Evolutionary conservation across 306 rosid genomes (phyloP), one percentile per base, ranked within the genome.

Genomic region (Trifolium dubium): DNA sequence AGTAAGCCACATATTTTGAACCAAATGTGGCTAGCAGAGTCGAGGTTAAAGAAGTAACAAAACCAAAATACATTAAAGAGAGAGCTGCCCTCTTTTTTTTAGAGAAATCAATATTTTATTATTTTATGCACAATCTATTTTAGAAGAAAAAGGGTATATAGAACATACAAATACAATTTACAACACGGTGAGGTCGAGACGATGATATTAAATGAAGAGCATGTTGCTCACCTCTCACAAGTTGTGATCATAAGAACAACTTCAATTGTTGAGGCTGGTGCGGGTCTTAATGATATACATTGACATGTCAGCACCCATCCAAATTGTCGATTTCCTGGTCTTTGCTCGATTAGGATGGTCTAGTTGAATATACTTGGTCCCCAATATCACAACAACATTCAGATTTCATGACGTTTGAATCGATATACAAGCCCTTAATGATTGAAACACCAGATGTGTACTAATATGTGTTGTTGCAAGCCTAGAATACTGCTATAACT

Each of bases 401-500:
- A 65, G 13, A 44, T 51, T 71, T 71, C 73, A 76, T 61, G 65
- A 44, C 0, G 69, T 44, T 67, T 67, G 82, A 80, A 61, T 47
- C 28, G 29, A 80, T 37, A 64, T 44, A 76, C 58, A 67, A 10
- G 65, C 76, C 81, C 75, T 30, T 34, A 43, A 29, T 67, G 67
- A 66, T 49, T 46, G 74, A 72, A 69, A 58, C 43, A 63, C 47
- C 62, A 34, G 53, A 72, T 41, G 74, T 64, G 49, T 19, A 18
- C 44, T 10, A 72, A 68, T 19, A 60, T 1, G 15, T 43, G 58
- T 35, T 41, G 32, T 30, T 49, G 32, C 30, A 37, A 72, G 6
- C 58, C 62, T 11, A 37, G 46, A 32, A 71, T 64, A 50, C 56
- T 79, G 88, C 84, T 82, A 91, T 72, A 91, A 87, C 80, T 89